Conservation (phyloP, 768 basidiomycete species). For the Russula ochroleuca region DNA sequence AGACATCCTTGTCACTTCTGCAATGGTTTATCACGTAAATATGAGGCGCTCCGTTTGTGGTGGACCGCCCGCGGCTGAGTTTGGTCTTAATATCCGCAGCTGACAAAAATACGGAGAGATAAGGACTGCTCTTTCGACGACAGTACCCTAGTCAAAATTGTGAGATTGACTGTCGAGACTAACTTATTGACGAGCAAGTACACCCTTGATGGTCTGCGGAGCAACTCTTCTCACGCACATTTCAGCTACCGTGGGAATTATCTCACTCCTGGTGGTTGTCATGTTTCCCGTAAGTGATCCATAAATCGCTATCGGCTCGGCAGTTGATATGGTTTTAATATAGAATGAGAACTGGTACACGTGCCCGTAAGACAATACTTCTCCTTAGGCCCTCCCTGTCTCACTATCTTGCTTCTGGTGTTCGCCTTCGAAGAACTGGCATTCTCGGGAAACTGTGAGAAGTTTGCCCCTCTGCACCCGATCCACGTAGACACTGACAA, state of each 20-base stretch:
- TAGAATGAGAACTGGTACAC: conserved; percentile 13
- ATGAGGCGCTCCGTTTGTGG: neutral
- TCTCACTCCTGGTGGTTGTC: neutral
- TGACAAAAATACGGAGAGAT: neutral
- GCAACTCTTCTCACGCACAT: neutral
- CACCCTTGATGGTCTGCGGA: neutral
- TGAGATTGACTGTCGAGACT: conserved; percentile 31
- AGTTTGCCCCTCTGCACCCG: too few species aligned
- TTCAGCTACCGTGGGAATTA: conserved; percentile 8
- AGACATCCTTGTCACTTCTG: conserved; percentile 8
- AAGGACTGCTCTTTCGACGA: neutral
- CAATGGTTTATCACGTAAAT: conserved; percentile 13
- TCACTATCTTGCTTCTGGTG: neutral
- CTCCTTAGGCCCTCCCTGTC: neutral
- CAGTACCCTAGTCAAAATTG: conserved; percentile 22
- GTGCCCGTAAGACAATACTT: conserved; percentile 12
- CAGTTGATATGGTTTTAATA: neutral
- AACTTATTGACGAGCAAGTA: conserved; percentile 26
- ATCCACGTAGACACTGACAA: too few species aligned
- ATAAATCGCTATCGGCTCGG: neutral
- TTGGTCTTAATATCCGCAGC: neutral
- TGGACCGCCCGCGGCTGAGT: neutral
- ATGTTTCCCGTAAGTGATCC: conserved; percentile 5
- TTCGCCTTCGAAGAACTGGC: neutral
- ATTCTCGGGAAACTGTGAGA: conserved; percentile 13